Evolutionary conservation across 352 stramenopile genomes (phyloP).

Genomic region (Globisporangium paddicum): DNA sequence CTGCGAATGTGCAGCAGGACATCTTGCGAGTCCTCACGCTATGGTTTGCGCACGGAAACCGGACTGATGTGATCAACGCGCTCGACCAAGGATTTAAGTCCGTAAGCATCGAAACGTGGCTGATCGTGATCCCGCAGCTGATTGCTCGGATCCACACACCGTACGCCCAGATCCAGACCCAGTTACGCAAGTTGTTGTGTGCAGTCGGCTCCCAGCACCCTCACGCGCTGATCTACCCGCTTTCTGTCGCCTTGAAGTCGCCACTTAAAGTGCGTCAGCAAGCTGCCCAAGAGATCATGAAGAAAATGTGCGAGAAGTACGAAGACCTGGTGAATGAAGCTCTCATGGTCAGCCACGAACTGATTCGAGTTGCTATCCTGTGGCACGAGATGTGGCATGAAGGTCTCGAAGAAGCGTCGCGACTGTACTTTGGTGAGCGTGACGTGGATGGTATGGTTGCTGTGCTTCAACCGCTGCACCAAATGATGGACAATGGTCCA

Average conservation of each 20-base stretch:
- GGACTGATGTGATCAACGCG: slow-evolving; percentile 82
- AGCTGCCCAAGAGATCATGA: slow-evolving; percentile 95
- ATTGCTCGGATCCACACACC: slow-evolving; percentile 89
- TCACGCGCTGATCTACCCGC: slow-evolving; percentile 97
- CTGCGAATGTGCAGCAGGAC: slow-evolving; percentile 97
- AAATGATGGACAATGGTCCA: slow-evolving; percentile 87
- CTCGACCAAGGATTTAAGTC: slow-evolving; percentile 83
- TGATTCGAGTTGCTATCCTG: slow-evolving; percentile 98
- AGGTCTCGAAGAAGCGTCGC: slow-evolving; percentile 96
- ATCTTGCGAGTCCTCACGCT: slow-evolving; percentile 97
- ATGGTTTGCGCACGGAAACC: slow-evolving; percentile 96
- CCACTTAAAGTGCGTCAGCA: slow-evolving; percentile 83
- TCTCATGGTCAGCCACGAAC: slow-evolving; percentile 93
- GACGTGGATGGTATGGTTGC: slow-evolving; percentile 96
- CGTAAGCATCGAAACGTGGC: slow-evolving; percentile 96
- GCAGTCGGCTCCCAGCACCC: slow-evolving; percentile 92
- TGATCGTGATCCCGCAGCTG: slow-evolving; percentile 97
- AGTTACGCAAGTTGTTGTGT: slow-evolving; percentile 87
- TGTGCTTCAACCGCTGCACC: slow-evolving; percentile 92
- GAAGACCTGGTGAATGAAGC: slow-evolving; percentile 94
- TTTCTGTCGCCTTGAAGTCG: slow-evolving; percentile 96
- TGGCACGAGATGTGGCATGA: slow-evolving; percentile 99
- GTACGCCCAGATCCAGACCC: slow-evolving; percentile 56
- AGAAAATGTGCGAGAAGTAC: slow-evolving; percentile 91
- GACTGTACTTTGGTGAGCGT: slow-evolving; percentile 96